Conservation (phyloP, 129 eudicot species). For the Apium graveolens region DNA sequence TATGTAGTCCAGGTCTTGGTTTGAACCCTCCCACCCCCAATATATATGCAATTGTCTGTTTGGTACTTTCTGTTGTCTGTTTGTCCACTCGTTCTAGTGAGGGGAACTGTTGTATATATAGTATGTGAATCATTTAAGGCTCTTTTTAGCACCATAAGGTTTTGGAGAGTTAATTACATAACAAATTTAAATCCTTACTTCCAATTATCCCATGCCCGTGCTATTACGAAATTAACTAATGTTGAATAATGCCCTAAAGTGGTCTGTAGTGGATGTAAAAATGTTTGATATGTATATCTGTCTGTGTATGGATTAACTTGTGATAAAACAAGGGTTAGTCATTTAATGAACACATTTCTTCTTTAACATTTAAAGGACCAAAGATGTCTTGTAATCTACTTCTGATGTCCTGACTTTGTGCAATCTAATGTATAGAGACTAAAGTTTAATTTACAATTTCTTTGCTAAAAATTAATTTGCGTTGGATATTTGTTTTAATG, state of each 20-base stretch:
- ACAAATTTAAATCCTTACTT: neutral
- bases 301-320: neutral
- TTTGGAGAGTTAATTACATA: neutral
- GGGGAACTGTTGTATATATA: neutral
- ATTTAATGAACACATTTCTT: neutral
- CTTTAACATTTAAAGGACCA: neutral
- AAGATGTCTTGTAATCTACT: neutral
- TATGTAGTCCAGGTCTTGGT: neutral
- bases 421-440: neutral
- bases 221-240: neutral
- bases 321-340: neutral
- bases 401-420: constrained; percentile 1
- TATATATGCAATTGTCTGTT: neutral
- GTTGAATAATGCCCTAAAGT: neutral
- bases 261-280: neutral
- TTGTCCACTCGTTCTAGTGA: neutral
- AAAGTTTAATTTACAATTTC: neutral
- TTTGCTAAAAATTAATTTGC: too few species aligned
- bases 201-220: neutral
- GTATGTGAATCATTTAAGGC: neutral
- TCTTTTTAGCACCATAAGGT: neutral
- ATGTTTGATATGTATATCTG: neutral
- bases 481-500: neutral
- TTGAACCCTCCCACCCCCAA: neutral
- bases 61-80: neutral